Conservation (phyloP, 2,329 filamentous ascomycete species). For the Beauveria pseudobassiana region DNA sequence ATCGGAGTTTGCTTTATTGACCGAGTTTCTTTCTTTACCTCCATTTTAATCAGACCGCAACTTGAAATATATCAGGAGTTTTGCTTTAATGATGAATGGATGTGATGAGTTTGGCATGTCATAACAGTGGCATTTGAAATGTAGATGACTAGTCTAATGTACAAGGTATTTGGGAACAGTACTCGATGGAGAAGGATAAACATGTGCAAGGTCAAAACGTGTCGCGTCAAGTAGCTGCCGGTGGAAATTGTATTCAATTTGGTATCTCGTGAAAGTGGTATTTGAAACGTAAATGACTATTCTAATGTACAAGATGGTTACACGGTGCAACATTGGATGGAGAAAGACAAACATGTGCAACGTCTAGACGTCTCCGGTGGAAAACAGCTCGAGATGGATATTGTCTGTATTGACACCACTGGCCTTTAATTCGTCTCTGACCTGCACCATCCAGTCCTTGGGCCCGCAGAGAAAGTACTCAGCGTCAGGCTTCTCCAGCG, state of each 20-base stretch:
- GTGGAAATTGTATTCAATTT: constrained; percentile 38
- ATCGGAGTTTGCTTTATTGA: constrained; percentile 1
- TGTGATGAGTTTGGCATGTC: too few relatives aligned
- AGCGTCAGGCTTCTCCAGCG: constrained; percentile 41
- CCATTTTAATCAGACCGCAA: constrained; percentile 4
- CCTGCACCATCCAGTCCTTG: constrained; percentile 56
- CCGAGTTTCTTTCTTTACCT: neutral
- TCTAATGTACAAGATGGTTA: neutral
- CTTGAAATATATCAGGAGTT: constrained; percentile 8
- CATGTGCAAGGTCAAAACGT: constrained; percentile 19
- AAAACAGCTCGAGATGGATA: constrained; percentile 59
- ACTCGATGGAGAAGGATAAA: neutral
- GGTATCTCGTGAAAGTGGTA: neutral
- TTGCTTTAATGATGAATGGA: neutral
- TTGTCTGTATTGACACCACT: constrained; percentile 46
- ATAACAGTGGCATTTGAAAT: neutral
- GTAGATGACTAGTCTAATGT: neutral
- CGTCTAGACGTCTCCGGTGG: constrained; percentile 38
- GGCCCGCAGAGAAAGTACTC: constrained; percentile 67
- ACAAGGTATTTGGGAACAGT: neutral
- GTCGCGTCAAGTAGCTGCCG: constrained; percentile 58
- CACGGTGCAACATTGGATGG: neutral
- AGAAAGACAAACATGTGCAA: too few relatives aligned
- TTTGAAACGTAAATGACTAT: neutral
- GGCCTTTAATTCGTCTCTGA: constrained; percentile 40